Percentiles rank a stretch among this genome's conserved stretches.
Evolutionary conservation across 371 early-diverging fungal genomes (phyloP).

Genomic region (Mortierella sp.): DNA sequence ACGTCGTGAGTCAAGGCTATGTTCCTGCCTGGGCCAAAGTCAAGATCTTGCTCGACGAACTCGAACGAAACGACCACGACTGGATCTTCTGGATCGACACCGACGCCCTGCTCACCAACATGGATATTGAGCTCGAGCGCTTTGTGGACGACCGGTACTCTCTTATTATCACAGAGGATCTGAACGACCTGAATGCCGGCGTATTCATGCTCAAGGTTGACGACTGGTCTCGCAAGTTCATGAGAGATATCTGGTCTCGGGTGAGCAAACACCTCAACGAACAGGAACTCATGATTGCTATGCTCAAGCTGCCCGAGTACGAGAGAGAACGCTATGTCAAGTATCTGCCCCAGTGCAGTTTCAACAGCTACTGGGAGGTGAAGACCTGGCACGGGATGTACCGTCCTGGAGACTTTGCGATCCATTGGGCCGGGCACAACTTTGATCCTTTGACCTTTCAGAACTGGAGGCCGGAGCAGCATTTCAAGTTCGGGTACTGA

Average conservation of each 20-base stretch:
- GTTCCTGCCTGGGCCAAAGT: slow-evolving; percentile 40
- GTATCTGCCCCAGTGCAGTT: slow-evolving; percentile 48
- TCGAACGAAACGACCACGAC: slow-evolving; percentile 29
- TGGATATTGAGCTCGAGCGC: slow-evolving; percentile 36
- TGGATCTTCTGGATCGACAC: slow-evolving; percentile 52
- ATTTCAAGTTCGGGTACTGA: slow-evolving; percentile 18
- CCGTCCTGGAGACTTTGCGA: slow-evolving; percentile 40
- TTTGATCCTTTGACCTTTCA: slow-evolving; percentile 13
- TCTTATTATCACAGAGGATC: slow-evolving; percentile 29
- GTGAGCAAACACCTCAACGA: neutral
- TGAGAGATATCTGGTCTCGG: slow-evolving; percentile 10
- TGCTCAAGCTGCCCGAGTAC: slow-evolving; percentile 17
- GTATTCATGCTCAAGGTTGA: slow-evolving; percentile 41
- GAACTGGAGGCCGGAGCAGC: slow-evolving; percentile 23
- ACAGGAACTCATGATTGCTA: slow-evolving; percentile 39
- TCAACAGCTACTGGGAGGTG: slow-evolving; percentile 41
- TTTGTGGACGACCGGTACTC: slow-evolving; percentile 41
- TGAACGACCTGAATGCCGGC: slow-evolving; percentile 30
- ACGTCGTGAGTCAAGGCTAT: slow-evolving; percentile 17
- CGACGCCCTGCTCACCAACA: slow-evolving; percentile 37
- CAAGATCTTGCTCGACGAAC: slow-evolving; percentile 35
- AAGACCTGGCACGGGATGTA: slow-evolving; percentile 36
- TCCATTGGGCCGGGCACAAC: slow-evolving; percentile 48
- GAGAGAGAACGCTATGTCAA: slow-evolving; percentile 25
- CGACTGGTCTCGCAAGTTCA: slow-evolving; percentile 41